phyloP scores from a whole-genome alignment of 2,329 filamentous ascomycete genomes.

The Emergomyces orientalis region DNA sequence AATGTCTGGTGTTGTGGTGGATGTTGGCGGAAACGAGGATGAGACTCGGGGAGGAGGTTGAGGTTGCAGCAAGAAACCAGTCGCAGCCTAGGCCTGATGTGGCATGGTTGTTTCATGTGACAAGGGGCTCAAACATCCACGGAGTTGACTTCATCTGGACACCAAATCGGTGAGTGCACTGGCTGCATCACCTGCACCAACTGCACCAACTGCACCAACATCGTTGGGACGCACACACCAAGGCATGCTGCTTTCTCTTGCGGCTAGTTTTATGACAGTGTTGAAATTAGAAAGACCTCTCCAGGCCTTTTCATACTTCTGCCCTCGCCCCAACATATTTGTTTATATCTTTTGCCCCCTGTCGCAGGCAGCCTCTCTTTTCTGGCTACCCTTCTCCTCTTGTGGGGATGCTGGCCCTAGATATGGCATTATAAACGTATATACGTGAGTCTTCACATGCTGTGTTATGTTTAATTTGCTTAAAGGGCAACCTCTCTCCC shows the following conservation, averaged over 20 bases:
- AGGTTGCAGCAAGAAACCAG: background rate
- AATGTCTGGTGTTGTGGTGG: background rate
- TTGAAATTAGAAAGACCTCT: background rate
- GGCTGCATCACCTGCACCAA: background rate
- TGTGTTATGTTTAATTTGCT: too few relatives aligned
- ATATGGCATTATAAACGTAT: too few relatives aligned
- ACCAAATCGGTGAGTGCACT: background rate
- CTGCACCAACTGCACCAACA: background rate
- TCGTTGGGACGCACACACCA: background rate
- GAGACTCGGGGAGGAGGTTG: background rate
- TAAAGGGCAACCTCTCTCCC: background rate
- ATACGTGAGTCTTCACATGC: too few relatives aligned
- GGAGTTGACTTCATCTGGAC: background rate
- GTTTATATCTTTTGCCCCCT: too few relatives aligned
- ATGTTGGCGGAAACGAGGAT: background rate
- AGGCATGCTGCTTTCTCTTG: background rate
- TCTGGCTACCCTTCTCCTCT: too few relatives aligned
- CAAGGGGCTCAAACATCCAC: slow-evolving; percentile 4
- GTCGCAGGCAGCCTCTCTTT: too few relatives aligned
- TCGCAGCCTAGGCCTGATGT: slow-evolving; percentile 1
- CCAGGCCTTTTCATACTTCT: background rate
- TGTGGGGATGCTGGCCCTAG: too few relatives aligned
- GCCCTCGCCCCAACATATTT: background rate
- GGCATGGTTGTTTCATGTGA: slow-evolving; percentile 7
- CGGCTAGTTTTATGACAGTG: background rate